phyloP scores from a whole-genome alignment of 2,329 filamentous ascomycete species.

The Stachybotrys chlorohalonatus region DNA sequence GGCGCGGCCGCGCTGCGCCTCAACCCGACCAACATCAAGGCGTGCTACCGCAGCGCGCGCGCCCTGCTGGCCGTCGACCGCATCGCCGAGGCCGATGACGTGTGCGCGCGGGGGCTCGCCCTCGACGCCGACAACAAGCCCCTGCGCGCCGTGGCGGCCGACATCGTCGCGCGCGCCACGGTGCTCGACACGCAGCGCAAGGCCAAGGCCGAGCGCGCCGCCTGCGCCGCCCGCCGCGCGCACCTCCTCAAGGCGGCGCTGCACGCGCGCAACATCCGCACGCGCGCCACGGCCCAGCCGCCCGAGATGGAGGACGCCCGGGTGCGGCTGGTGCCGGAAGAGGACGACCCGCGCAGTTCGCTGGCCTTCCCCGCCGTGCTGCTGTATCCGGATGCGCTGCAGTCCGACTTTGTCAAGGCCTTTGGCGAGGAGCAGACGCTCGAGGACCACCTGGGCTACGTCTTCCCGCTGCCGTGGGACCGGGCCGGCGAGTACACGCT shows the following conservation, averaged over 20 bases:
- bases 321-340: slow-evolving; percentile 61
- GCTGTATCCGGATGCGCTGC: slow-evolving; percentile 72
- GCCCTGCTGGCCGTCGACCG: slow-evolving; percentile 75
- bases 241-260: slow-evolving; percentile 57
- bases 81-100: slow-evolving; percentile 70
- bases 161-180: slow-evolving; percentile 52
- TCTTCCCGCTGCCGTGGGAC: slow-evolving; percentile 89
- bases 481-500: slow-evolving; percentile 53
- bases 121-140: slow-evolving; percentile 64
- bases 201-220: slow-evolving; percentile 45
- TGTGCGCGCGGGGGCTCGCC: slow-evolving; percentile 62
- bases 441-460: slow-evolving; percentile 70
- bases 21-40: slow-evolving; percentile 78
- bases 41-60: slow-evolving; percentile 55
- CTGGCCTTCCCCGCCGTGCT: slow-evolving; percentile 73
- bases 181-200: slow-evolving; percentile 45
- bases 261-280: slow-evolving; percentile 59
- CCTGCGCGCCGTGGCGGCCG: slow-evolving; percentile 50
- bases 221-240: slow-evolving; percentile 45
- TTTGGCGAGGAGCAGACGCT: slow-evolving; percentile 72
- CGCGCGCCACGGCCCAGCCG: slow-evolving; percentile 56
- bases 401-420: slow-evolving; percentile 86
- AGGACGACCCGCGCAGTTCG: slow-evolving; percentile 61
- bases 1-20: slow-evolving; percentile 71
- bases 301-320: slow-evolving; percentile 83